Evolutionary conservation across 352 stramenopile species (phyloP).

Genomic region (Globisporangium spinosum): DNA sequence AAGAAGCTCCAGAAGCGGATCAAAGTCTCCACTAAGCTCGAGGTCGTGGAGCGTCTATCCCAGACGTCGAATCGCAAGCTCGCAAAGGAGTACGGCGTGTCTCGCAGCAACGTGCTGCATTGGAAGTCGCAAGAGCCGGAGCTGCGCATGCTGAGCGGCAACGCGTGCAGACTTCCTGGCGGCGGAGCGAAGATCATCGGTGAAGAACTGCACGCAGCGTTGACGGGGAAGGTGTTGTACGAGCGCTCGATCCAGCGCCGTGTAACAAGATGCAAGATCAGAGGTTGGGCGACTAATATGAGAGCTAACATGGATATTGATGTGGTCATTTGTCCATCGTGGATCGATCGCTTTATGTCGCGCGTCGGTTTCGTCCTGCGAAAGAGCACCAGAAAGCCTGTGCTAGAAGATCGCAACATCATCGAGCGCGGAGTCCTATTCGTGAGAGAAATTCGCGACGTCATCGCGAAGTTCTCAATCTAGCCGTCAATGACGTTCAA

Average conservation of each 20-base stretch:
- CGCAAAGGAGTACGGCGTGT: not conserved
- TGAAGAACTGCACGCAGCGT: not conserved
- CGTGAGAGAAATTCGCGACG: not conserved
- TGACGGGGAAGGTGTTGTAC: not conserved
- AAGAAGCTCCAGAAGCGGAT: conserved; percentile 1
- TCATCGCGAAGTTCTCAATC: conserved; percentile 1
- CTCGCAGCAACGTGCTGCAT: not conserved
- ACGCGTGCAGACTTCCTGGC: not conserved
- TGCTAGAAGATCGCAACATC: not conserved
- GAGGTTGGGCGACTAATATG: not conserved
- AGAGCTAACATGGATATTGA: not conserved
- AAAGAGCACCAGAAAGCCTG: not conserved
- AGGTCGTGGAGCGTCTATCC: not conserved
- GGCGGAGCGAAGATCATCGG: not conserved
- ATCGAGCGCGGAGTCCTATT: not conserved
- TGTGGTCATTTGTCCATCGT: conserved; percentile 1
- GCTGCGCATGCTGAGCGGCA: conserved; percentile 1
- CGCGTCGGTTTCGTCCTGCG: not conserved
- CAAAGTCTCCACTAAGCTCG: not conserved
- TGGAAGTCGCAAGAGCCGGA: not conserved
- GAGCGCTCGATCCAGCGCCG: not conserved
- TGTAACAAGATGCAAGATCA: conserved; percentile 1
- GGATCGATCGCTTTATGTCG: not conserved
- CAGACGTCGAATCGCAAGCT: not conserved
- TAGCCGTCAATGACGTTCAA: not conserved